phyloP scores from a whole-genome alignment of 2,329 filamentous ascomycete genomes.

The Mollisiaceae sp. region DNA sequence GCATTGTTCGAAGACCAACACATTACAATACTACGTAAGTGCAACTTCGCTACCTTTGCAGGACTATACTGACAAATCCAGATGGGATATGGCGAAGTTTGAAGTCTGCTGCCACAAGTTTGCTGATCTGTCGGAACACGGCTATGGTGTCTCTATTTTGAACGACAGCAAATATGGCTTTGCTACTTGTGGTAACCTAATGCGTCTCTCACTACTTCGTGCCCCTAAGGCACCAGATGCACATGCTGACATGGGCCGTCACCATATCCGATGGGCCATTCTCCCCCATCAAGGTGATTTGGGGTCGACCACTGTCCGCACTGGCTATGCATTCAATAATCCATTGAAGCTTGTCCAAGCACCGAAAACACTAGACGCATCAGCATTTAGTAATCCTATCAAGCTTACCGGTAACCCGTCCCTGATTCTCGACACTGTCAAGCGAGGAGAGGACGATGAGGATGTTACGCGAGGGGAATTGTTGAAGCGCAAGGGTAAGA shows the following conservation, averaged over 20 bases:
- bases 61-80: conserved; percentile 41
- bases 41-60: not conserved
- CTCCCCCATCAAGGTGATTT: conserved; percentile 80
- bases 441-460: conserved; percentile 88
- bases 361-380: conserved; percentile 50
- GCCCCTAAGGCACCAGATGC: conserved; percentile 92
- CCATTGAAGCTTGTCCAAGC: conserved; percentile 63
- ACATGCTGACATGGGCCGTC: conserved; percentile 90
- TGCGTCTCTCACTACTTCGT: conserved; percentile 86
- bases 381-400: conserved; percentile 59
- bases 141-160: conserved; percentile 88
- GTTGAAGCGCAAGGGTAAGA: conserved; percentile 71
- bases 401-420: conserved; percentile 68
- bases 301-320: conserved; percentile 74
- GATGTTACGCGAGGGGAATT: conserved; percentile 70
- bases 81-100: conserved; percentile 97
- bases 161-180: conserved; percentile 98
- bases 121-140: conserved; percentile 86
- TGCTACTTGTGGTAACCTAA: conserved; percentile 84
- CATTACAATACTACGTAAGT: conserved; percentile 90
- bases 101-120: conserved; percentile 96
- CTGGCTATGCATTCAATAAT: conserved; percentile 90
- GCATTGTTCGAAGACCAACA: conserved; percentile 85
- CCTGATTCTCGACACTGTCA: conserved; percentile 85
- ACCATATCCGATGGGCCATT: conserved; percentile 88